Percentiles rank a stretch among this genome's conserved stretches.
phyloP scores from a whole-genome alignment of 805 yeast species.

The Suhomyces faveliae region DNA sequence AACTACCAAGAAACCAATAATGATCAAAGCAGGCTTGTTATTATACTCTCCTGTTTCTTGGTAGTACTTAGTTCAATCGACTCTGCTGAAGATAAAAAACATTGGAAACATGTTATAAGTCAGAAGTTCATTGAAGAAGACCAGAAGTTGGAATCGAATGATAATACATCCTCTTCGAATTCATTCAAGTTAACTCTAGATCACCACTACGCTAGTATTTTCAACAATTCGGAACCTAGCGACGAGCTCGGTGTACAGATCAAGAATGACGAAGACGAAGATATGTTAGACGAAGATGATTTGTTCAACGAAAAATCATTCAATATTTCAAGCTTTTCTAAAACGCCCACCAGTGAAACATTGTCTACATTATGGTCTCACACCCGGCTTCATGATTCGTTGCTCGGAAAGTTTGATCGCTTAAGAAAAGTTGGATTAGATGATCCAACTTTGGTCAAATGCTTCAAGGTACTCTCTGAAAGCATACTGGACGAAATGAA shows the following conservation, averaged over 20 bases:
- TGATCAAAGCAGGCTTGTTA: constrained; percentile 25
- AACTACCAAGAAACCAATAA: constrained; percentile 19
- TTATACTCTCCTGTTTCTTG: constrained; percentile 22
- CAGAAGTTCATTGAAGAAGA: not conserved
- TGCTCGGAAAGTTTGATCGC: not conserved
- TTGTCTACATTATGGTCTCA: not conserved
- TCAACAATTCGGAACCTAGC: constrained; percentile 15
- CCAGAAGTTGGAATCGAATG: constrained; percentile 1
- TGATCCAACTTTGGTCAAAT: not conserved
- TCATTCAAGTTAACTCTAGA: constrained; percentile 21
- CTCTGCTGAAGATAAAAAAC: constrained; percentile 17
- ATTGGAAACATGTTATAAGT: constrained; percentile 19
- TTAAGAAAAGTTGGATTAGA: not conserved
- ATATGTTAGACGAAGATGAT: constrained; percentile 10
- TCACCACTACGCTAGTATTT: constrained; percentile 28
- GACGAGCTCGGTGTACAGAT: constrained; percentile 1
- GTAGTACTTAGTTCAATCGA: constrained; percentile 17
- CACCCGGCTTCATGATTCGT: not conserved
- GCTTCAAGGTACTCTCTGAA: constrained; percentile 6
- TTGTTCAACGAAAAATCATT: constrained; percentile 8
- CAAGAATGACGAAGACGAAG: constrained; percentile 8
- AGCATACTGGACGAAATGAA: constrained; percentile 7
- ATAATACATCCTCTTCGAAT: not conserved
- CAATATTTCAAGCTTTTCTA: not conserved
- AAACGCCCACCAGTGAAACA: not conserved